phyloP scores from a whole-genome alignment of 306 rosid genomes.

The Chamaecrista fasciculata region DNA sequence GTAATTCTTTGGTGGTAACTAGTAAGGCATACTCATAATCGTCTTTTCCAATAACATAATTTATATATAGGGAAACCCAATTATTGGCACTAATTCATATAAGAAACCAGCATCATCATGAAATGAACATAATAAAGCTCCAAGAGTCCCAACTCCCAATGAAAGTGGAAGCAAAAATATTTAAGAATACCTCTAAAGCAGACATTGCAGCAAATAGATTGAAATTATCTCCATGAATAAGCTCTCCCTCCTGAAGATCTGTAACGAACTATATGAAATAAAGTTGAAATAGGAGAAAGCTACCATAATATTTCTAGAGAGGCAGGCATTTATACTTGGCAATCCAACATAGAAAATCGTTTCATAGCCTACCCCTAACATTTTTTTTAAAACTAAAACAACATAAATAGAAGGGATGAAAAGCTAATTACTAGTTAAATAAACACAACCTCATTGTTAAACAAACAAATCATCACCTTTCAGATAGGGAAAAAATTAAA shows the following conservation, averaged over 20 bases:
- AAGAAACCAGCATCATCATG: not conserved
- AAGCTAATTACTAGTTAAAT: not conserved
- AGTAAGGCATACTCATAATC: not conserved
- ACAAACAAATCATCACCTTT: not conserved
- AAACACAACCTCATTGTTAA: not conserved
- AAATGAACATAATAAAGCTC: not conserved
- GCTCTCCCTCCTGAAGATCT: conserved; percentile 97
- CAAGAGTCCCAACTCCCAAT: not conserved
- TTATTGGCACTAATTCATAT: not conserved
- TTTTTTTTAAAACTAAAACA: not conserved
- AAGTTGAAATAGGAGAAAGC: not conserved
- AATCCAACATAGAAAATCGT: not conserved
- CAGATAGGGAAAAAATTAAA: not conserved
- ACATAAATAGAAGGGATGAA: not conserved
- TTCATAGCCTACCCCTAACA: not conserved
- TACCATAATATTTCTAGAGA: not conserved
- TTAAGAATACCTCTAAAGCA: conserved; percentile 75
- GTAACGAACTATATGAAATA: conserved; percentile 30
- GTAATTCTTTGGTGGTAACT: not conserved
- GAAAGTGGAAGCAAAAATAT: conserved; percentile 8
- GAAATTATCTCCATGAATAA: conserved; percentile 89
- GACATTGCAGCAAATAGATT: conserved; percentile 97
- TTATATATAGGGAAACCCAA: conserved; percentile 7
- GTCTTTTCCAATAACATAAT: not conserved
- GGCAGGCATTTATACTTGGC: not conserved